Evolutionary conservation across 176 grass and related monocot genomes (phyloP).

Genomic region (Triticum aestivum): IWGSC_CS_RefSeq_v2.1 NC_057794.1:441560705-441561204

Average conservation of each 20-base stretch:
- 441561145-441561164: neutral
- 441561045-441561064: neutral
- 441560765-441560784: neutral
- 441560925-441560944: conserved; percentile 39
- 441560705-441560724: neutral
- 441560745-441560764: neutral
- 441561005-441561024: conserved; percentile 11
- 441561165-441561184: neutral
- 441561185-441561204: neutral
- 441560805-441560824: neutral
- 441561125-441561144: neutral
- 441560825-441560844: neutral
- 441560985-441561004: neutral
- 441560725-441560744: neutral
- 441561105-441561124: neutral
- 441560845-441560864: neutral
- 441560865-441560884: neutral
- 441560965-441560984: conserved; percentile 26
- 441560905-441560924: conserved; percentile 17
- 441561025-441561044: conserved; percentile 22
- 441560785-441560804: neutral
- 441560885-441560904: neutral
- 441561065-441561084: conserved; percentile 6
- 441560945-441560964: conserved; percentile 32
- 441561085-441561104: neutral